Evolutionary conservation across 768 basidiomycete species (phyloP), one percentile per base, ranked within the genome.

Genomic region (Pisolithus microcarpus): DNA sequence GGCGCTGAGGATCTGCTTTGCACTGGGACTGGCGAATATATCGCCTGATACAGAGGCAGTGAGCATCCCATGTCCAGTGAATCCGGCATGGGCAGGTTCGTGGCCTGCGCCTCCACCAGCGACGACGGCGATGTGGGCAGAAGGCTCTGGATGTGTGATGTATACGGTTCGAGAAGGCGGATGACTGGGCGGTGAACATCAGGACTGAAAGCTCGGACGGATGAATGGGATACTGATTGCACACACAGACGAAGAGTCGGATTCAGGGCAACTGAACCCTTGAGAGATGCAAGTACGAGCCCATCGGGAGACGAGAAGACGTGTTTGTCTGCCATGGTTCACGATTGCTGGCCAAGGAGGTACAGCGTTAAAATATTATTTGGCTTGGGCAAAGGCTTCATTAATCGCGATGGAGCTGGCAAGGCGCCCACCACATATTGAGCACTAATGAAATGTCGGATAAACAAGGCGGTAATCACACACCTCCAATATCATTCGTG

Each of bases 21-120:
- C 77, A 55, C 77, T 80, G 0, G 80, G 82, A 43, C 75, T 78
- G 9, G 82, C 80, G 57, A 83, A 83, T 18, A 80, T 75, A 46
- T 82, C 79, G 2, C 81, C 82, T n/a, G 75, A 76, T 7, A 82
- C 77, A 5, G 75, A 75, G 1, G 78, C 79, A 9, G 70, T 58
- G 23, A 83, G 72, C 68, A 81, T 76, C 16, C 80, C 79, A n/a
- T 62, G 56, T 5, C 81, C 81, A 5, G 79, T 78, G 55, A 80
- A 81, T 0, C 72, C 75, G 4, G 75, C 75, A 56, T 80, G 77
- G 0, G 80, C 78, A 4, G 81, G 81, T 59, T 83, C 81, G 55
- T 83, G 81, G 7, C 81, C 80, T 37, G 75, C 72, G 0, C 78
- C 78, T 2, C 78, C 77, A 1, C 78, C 78, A 30, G 75, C 70